A percentile compares a stretch with the other conserved stretches of the same genome.
phyloP scores from a whole-genome alignment of 495 filamentous ascomycete genomes.

The Margaritispora aquatica region DNA sequence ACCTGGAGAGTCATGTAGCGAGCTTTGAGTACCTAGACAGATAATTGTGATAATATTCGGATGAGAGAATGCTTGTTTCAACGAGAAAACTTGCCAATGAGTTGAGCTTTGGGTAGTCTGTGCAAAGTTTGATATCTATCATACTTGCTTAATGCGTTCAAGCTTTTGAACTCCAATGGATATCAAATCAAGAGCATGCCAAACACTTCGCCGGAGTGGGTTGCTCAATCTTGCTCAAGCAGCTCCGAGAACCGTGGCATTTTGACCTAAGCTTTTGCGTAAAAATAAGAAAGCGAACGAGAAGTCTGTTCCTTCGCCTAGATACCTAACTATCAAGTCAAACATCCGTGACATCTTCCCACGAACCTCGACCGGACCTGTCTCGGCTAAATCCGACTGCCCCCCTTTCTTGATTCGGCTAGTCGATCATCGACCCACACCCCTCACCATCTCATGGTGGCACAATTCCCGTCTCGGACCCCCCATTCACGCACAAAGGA shows the following conservation, averaged over 20 bases:
- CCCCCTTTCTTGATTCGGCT: background rate
- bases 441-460: background rate
- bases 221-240: too few relatives aligned
- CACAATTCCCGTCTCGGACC: background rate
- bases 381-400: background rate
- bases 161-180: background rate
- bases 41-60: background rate
- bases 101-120: too few relatives aligned
- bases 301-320: too few relatives aligned
- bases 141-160: background rate
- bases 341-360: background rate
- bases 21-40: background rate
- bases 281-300: too few relatives aligned
- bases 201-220: too few relatives aligned
- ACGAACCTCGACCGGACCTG: background rate
- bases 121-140: too few relatives aligned
- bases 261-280: too few relatives aligned
- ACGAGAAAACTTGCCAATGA: too few relatives aligned
- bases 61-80: too few relatives aligned
- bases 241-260: too few relatives aligned
- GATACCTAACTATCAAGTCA: too few relatives aligned
- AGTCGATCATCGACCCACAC: background rate
- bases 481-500: conserved; percentile 9
- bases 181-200: too few relatives aligned
- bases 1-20: background rate